phyloP scores from a whole-genome alignment of 306 rosid species.

The Arachis hypogaea region DNA sequence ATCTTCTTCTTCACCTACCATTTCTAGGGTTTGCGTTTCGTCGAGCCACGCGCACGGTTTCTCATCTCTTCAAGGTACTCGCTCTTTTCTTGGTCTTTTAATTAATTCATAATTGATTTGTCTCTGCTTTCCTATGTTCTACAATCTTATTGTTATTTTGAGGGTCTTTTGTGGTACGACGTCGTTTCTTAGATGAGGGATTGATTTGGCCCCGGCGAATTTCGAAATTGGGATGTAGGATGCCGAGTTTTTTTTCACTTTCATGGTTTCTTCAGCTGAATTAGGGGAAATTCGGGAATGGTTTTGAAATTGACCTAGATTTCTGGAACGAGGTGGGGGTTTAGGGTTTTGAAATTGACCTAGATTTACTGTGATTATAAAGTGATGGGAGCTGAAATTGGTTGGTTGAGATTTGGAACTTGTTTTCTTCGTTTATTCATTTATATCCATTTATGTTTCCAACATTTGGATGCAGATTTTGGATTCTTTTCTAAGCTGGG shows the following conservation, averaged over 20 bases:
- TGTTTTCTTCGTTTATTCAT: no score
- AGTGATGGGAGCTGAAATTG: background rate
- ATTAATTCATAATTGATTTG: slow-evolving; percentile 4
- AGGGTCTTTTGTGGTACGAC: background rate
- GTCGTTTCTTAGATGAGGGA: background rate
- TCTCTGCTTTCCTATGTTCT: background rate
- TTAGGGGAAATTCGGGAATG: slow-evolving; percentile 21
- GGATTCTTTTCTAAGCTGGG: slow-evolving; percentile 15
- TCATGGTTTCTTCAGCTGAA: background rate
- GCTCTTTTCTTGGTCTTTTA: background rate
- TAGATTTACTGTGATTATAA: background rate
- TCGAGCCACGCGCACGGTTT: background rate
- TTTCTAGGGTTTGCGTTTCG: slow-evolving; percentile 42
- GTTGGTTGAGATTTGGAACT: background rate
- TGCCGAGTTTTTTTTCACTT: background rate
- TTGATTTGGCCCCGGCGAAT: background rate
- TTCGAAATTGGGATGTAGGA: background rate
- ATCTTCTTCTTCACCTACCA: background rate
- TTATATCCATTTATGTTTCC: background rate
- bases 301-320: slow-evolving; percentile 16
- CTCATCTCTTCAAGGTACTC: slow-evolving; percentile 27
- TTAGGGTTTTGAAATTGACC: slow-evolving; percentile 10
- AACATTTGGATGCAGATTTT: slow-evolving; percentile 34
- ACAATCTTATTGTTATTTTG: background rate
- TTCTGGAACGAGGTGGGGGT: slow-evolving; percentile 18